Evolutionary conservation across 2,329 filamentous ascomycete species (phyloP).

Genomic region (Colletotrichum costaricense): DNA sequence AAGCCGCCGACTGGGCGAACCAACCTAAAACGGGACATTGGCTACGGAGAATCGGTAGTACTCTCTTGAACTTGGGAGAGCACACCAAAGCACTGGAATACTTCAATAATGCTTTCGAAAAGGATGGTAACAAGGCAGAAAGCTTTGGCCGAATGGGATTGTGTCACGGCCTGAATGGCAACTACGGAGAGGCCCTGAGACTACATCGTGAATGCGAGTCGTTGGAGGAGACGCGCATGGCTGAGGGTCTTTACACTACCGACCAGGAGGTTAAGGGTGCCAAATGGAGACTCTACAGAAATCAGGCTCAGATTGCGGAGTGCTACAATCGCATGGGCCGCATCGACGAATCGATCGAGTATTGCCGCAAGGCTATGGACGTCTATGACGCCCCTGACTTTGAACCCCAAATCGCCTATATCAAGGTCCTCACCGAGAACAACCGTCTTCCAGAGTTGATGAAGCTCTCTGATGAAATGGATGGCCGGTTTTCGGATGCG

Average conservation of each 20-base stretch:
- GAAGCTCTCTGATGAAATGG: slow-evolving; percentile 47
- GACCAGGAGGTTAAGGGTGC: slow-evolving; percentile 41
- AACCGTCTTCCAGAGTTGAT: slow-evolving; percentile 50
- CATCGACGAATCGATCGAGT: slow-evolving; percentile 46
- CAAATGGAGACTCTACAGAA: slow-evolving; percentile 54
- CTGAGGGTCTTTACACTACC: slow-evolving; percentile 39
- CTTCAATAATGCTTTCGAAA: slow-evolving; percentile 49
- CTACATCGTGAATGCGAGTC: slow-evolving; percentile 50
- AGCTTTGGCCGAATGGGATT: slow-evolving; percentile 54
- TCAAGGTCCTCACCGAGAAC: slow-evolving; percentile 50
- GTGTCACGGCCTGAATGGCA: slow-evolving; percentile 50
- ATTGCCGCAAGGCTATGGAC: slow-evolving; percentile 50
- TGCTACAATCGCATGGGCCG: slow-evolving; percentile 48
- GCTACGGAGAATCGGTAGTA: slow-evolving; percentile 53
- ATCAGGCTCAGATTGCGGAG: slow-evolving; percentile 51
- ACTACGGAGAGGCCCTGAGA: slow-evolving; percentile 48
- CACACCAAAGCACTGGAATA: slow-evolving; percentile 48
- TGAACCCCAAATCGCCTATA: slow-evolving; percentile 50
- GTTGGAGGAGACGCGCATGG: slow-evolving; percentile 46
- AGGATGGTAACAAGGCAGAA: slow-evolving; percentile 52
- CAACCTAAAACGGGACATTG: slow-evolving; percentile 49
- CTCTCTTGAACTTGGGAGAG: slow-evolving; percentile 50
- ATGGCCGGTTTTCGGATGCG: slow-evolving; percentile 38
- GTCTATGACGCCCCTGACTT: slow-evolving; percentile 46
- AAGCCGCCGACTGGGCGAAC: slow-evolving; percentile 50